Conservation (phyloP, 2,329 filamentous ascomycete species). For the Mycogone perniciosa region DNA sequence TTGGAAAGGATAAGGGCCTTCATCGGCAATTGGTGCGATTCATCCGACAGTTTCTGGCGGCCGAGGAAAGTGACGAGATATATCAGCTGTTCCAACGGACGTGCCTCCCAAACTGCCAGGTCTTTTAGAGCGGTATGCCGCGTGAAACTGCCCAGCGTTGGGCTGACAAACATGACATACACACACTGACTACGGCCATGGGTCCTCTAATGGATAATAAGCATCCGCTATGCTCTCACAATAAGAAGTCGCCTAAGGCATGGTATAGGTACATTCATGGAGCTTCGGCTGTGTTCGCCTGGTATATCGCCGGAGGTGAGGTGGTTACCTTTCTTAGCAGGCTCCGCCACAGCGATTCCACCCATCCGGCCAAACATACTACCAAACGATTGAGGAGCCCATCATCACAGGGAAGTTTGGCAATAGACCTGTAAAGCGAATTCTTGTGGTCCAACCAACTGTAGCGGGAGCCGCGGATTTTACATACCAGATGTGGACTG, state of each 20-base stretch:
- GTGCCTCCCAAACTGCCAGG: slow-evolving; percentile 9
- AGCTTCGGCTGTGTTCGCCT: slow-evolving; percentile 17
- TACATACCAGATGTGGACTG: slow-evolving; percentile 16
- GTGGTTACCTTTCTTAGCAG: slow-evolving; percentile 11
- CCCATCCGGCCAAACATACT: slow-evolving; percentile 11
- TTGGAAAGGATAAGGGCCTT: background rate
- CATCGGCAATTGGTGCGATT: background rate
- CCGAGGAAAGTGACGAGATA: background rate
- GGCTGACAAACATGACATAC: slow-evolving; percentile 13
- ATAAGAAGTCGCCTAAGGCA: background rate
- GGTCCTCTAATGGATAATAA: slow-evolving; percentile 12
- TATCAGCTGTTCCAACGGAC: background rate
- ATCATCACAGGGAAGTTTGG: slow-evolving; percentile 14
- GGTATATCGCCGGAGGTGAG: slow-evolving; percentile 12
- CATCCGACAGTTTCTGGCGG: background rate
- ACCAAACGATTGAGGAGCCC: slow-evolving; percentile 15
- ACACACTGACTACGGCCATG: slow-evolving; percentile 16
- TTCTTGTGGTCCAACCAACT: slow-evolving; percentile 6
- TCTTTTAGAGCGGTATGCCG: slow-evolving; percentile 17
- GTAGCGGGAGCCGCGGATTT: slow-evolving; percentile 5
- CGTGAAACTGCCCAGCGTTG: slow-evolving; percentile 13
- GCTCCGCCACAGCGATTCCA: slow-evolving; percentile 16
- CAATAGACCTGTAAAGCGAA: slow-evolving; percentile 3
- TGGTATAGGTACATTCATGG: slow-evolving; percentile 16
- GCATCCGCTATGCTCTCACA: background rate